Percentiles rank a stretch among this genome's conserved stretches.
Conservation (phyloP, 495 filamentous ascomycete genomes). For the Hyaloscypha variabilis region DNA sequence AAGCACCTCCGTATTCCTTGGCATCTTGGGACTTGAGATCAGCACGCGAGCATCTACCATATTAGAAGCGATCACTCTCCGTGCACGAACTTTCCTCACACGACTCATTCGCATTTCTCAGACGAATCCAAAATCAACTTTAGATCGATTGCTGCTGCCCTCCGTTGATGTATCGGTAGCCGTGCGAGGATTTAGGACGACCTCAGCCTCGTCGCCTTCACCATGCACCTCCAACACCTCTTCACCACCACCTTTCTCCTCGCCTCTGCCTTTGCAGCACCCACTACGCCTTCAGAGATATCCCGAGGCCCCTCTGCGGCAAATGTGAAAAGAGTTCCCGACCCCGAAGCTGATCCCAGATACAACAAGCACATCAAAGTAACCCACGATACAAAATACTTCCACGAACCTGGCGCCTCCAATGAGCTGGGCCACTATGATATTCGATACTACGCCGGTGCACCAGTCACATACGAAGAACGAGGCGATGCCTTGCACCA, state of each 20-base stretch:
- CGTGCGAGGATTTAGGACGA: neutral
- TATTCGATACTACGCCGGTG: slow-evolving; percentile 62
- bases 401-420: slow-evolving; percentile 57
- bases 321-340: neutral
- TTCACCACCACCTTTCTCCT: slow-evolving; percentile 16
- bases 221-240: slow-evolving; percentile 12
- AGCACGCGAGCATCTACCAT: slow-evolving; percentile 10
- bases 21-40: neutral
- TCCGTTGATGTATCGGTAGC: slow-evolving; percentile 6
- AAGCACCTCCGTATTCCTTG: neutral
- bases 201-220: slow-evolving; percentile 1
- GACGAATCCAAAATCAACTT: neutral
- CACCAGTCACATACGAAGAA: slow-evolving; percentile 60
- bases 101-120: neutral
- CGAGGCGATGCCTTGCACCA: slow-evolving; percentile 64
- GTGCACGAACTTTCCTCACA: neutral
- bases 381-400: slow-evolving; percentile 29
- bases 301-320: neutral
- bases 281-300: neutral
- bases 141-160: neutral
- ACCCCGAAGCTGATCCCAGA: neutral
- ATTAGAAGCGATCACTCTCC: neutral
- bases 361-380: neutral
- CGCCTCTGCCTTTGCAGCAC: slow-evolving; percentile 10
- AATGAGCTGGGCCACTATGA: slow-evolving; percentile 72